A percentile compares a stretch with the other conserved stretches of the same genome.
Conservation (phyloP, 371 early-diverging fungal species). For the Blakeslea trispora region DNA sequence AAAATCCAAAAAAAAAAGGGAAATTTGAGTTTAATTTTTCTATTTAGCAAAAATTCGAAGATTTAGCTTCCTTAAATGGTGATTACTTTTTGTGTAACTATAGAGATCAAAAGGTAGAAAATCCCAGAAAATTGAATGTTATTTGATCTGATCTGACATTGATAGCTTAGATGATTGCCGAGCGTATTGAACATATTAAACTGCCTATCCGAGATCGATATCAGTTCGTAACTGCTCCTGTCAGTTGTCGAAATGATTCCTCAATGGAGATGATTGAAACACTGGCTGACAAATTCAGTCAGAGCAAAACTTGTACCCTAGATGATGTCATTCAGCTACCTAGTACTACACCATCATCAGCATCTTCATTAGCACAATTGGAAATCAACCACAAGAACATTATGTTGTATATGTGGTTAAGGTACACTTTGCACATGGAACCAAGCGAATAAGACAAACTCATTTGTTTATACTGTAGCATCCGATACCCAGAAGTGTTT, state of each 20-base stretch:
- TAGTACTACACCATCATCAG: constrained; percentile 15
- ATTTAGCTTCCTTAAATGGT: constrained; percentile 65
- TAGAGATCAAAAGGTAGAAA: constrained; percentile 56
- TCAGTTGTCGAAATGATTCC: constrained; percentile 43
- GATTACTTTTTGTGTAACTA: constrained; percentile 82
- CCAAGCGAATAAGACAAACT: not conserved
- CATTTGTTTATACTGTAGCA: constrained; percentile 25
- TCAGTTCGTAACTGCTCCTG: constrained; percentile 69
- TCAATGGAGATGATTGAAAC: constrained; percentile 28
- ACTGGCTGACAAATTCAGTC: constrained; percentile 48
- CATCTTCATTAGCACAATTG: constrained; percentile 44
- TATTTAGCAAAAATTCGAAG: constrained; percentile 64
- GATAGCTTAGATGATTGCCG: constrained; percentile 60
- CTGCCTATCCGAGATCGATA: constrained; percentile 67
- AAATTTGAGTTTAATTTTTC: not conserved
- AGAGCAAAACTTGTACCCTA: constrained; percentile 38
- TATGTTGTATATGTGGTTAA: constrained; percentile 88
- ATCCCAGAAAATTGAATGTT: not conserved
- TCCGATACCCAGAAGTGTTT: constrained; percentile 52
- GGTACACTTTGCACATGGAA: too few species aligned
- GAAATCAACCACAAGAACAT: constrained; percentile 77
- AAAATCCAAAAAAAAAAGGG: not conserved
- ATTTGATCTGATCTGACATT: not conserved
- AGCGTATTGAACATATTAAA: constrained; percentile 59
- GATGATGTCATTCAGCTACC: constrained; percentile 60